Percentiles rank a stretch among this genome's conserved stretches.
Conservation (phyloP, 1,284 basidiomycete genomes). For the Thecaphora thlaspeos region DNA sequence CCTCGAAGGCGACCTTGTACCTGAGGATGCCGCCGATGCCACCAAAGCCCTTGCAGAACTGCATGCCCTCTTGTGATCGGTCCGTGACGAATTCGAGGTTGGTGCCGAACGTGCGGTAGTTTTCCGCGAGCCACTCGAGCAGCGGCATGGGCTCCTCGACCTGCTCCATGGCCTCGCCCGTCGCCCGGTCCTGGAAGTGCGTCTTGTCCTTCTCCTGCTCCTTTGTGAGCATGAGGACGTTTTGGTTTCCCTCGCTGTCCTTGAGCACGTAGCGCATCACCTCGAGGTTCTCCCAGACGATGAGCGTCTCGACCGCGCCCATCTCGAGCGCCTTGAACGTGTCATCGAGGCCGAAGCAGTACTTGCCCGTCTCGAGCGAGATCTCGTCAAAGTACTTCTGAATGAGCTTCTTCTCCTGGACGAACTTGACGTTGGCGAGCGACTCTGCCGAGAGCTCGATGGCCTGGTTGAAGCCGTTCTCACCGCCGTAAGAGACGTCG, state of each 20-base stretch:
- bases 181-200: constrained; percentile 92
- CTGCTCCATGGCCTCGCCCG: constrained; percentile 93
- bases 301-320: constrained; percentile 92
- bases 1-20: constrained; percentile 57
- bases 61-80: constrained; percentile 89
- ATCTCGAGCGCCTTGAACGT: constrained; percentile 95
- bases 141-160: constrained; percentile 53
- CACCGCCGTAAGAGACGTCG: constrained; percentile 97
- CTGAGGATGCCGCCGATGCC: constrained; percentile 92
- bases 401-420: constrained; percentile 83
- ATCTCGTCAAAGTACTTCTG: constrained; percentile 99
- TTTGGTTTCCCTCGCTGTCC: constrained; percentile 47
- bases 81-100: constrained; percentile 69
- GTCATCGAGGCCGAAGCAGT: constrained; percentile 97
- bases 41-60: constrained; percentile 98
- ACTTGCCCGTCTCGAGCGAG: constrained; percentile 92
- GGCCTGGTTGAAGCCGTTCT: constrained; percentile 98
- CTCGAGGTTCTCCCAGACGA: constrained; percentile 88
- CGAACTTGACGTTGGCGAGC: constrained; percentile 96
- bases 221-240: constrained; percentile 51
- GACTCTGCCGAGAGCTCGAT: constrained; percentile 96
- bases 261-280: constrained; percentile 49
- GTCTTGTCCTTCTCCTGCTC: constrained; percentile 69
- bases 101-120: constrained; percentile 96
- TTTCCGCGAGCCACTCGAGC: constrained; percentile 90